Evolutionary conservation across 2,329 filamentous ascomycete species (phyloP), one percentile per base, ranked within the genome.

Genomic region (Mollisiaceae sp.): DNA sequence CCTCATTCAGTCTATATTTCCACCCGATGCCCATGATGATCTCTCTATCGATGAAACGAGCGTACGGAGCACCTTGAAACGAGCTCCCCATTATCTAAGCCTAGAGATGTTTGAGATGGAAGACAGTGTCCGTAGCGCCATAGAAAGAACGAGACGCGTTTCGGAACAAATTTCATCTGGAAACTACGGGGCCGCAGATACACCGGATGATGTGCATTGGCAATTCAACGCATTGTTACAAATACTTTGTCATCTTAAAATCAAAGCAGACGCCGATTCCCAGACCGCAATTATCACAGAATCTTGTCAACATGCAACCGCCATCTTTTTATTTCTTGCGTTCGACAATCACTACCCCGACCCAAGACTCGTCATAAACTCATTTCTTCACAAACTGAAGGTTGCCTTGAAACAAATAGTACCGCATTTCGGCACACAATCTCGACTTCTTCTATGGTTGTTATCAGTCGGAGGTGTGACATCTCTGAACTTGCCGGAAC

Each of bases 341-440:
- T 65, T 65, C 35, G 63, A 65, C 14, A 54, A 60, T 24, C 63
- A 65, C n/a, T 65, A 58, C 39, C 63, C 63, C n/a, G 59, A 65
- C 22, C 63, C 63, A 1, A 65, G 35, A 22, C 39, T 61, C 2
- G 27, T 62, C 15, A 27, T 65, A 22, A 65, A 65, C 24, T 14
- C 58, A 20, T 43, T 65, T 12, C 12, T 62, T 5, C 59, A 65
- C 35, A 65, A 62, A 20, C 59, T 65, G 12, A 57, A 65, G 59
- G 38, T 24, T 52, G 41, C 38, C 20, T 32, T 65, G 36, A 32
- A 35, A 6, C 18, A 38, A 15, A 8, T 62, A 39, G 24, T 62
- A 20, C 58, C 38, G 6, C 24, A 11, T 39, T n/a, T 38, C n/a
- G 24, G 36, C 38, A 4, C 55, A 20, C 18, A 36, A 32, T 27